Evolutionary conservation across 2,329 filamentous ascomycete species (phyloP).

Genomic region (Pyrenochaeta sp.): DNA sequence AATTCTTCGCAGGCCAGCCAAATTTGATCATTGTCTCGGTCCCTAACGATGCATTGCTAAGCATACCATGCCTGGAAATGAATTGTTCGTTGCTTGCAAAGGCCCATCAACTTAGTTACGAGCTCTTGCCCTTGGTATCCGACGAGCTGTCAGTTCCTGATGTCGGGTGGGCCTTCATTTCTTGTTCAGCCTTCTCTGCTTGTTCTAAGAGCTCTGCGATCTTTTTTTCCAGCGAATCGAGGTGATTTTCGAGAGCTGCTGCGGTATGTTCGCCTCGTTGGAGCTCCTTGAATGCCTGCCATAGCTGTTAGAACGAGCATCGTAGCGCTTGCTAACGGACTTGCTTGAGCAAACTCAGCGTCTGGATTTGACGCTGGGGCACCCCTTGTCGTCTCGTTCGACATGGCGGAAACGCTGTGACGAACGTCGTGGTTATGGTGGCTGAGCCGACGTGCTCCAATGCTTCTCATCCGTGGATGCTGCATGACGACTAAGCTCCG

Average conservation of each 20-base stretch:
- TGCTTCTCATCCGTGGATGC: constrained; percentile 7
- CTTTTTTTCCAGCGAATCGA: constrained; percentile 63
- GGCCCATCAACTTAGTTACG: constrained; percentile 14
- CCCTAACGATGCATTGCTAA: not conserved
- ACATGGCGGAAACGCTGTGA: constrained; percentile 35
- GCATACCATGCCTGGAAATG: not conserved
- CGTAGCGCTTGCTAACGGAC: not conserved
- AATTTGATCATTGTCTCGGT: not conserved
- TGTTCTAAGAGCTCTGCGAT: constrained; percentile 62
- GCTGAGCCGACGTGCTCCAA: constrained; percentile 18
- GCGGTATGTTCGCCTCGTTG: constrained; percentile 65
- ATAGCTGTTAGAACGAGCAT: constrained; percentile 18
- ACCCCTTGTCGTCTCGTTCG: constrained; percentile 41
- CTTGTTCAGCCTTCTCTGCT: constrained; percentile 53
- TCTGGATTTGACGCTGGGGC: constrained; percentile 30
- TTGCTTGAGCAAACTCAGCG: constrained; percentile 48
- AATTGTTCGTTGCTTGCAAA: not conserved
- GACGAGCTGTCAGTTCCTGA: constrained; percentile 24
- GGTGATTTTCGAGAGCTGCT: constrained; percentile 62
- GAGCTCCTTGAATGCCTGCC: constrained; percentile 61
- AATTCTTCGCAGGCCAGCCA: not conserved
- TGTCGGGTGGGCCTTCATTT: constrained; percentile 30
- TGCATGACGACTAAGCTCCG: constrained; percentile 38
- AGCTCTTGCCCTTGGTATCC: constrained; percentile 19
- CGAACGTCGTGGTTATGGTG: constrained; percentile 20